Conservation (phyloP, 2,329 filamentous ascomycete species). For the Furcasterigmium furcatum region DNA sequence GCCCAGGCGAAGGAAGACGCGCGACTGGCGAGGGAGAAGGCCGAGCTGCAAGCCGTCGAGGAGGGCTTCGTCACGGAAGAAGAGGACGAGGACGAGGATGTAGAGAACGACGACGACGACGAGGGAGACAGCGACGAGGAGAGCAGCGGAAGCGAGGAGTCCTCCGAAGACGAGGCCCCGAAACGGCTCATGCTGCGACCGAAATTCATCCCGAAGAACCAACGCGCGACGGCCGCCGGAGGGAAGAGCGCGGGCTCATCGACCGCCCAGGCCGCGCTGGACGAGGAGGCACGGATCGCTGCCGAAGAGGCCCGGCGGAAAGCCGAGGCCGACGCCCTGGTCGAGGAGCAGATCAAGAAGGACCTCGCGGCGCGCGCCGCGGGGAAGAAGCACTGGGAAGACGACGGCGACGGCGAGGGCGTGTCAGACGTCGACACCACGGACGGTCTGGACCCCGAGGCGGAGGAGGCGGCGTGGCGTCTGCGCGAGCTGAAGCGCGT, state of each 20-base stretch:
- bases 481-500: conserved; percentile 86
- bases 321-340: conserved; percentile 71
- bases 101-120: conserved; percentile 30
- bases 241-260: conserved; percentile 13
- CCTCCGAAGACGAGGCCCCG: conserved; percentile 54
- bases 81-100: conserved; percentile 41
- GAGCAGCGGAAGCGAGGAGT: conserved; percentile 35
- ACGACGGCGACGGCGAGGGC: conserved; percentile 51
- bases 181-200: conserved; percentile 57
- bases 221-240: conserved; percentile 33
- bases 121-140: conserved; percentile 27
- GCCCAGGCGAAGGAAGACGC: conserved; percentile 43
- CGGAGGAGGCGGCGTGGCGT: conserved; percentile 90
- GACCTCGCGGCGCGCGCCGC: conserved; percentile 72
- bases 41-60: conserved; percentile 50
- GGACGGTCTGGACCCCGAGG: conserved; percentile 81
- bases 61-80: conserved; percentile 62
- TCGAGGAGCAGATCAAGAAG: conserved; percentile 85
- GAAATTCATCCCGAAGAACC: conserved; percentile 60
- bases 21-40: conserved; percentile 44
- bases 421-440: conserved; percentile 82
- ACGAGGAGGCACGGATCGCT: conserved; percentile 32
- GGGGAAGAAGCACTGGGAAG: conserved; percentile 82
- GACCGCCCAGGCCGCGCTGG: conserved; percentile 21
- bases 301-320: conserved; percentile 64